Evolutionary conservation across 176 grass and related monocot genomes (phyloP), one percentile per base, ranked within the genome.

Genomic region (Alopecurus myosuroides): DNA sequence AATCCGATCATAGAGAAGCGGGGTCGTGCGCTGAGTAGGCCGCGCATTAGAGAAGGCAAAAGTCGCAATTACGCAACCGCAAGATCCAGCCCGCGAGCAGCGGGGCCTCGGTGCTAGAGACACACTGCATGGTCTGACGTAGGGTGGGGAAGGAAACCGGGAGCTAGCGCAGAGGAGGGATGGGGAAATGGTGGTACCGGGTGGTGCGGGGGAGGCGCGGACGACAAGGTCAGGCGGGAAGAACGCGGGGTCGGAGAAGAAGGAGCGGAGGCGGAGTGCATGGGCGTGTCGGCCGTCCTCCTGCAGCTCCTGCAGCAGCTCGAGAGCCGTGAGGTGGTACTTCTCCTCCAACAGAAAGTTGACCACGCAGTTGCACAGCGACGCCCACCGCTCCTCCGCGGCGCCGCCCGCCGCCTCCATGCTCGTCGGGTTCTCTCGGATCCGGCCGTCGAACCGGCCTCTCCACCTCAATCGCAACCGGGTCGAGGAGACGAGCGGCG

Each of bases 311-410:
- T 98, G 95, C 73, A 98, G 76, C 75, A 98, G 93, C 89, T 98
- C 95, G 52, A 98, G 92, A 64, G 95, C 95, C 28, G 95, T 93
- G 63, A 98, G 91, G 74, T 95, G 87, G 67, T 98, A 98, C 48
- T 80, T 88, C 90, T 98, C 95, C 86, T 98, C 91, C 81, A 98
- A 65, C 83, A 98, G 71, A 65, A 98, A 98, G 77, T 98, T 98
- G 73, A 98, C 95, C 18, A 98, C 95, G 85, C 95, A 98, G 80
- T 98, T 98, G 87, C 95, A 98, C 79, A 98, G 86, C 61, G 95
- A 98, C 50, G 95, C 76, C 88, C 94, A 97, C 81, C 86, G 82
- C 69, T 91, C 89, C 46, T 93, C 92, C 61, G 92, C 92, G 40
- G 58, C 61, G 42, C 45, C 84, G 56, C 57, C 74, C 65, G 55